phyloP scores from a whole-genome alignment of 805 yeast genomes.

The Scheffersomyces coipomensis region DNA sequence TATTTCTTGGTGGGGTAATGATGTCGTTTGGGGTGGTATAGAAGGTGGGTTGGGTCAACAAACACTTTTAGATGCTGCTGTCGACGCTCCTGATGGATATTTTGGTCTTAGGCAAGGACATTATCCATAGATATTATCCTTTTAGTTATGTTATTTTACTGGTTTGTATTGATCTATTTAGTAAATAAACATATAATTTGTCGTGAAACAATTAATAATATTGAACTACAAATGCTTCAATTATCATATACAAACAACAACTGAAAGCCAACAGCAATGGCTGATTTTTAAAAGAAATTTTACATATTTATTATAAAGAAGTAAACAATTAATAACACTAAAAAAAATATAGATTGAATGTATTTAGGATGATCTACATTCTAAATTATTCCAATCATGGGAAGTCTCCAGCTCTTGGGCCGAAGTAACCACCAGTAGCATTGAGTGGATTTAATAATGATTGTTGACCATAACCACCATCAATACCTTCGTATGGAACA shows the following conservation, averaged over 20 bases:
- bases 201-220: too few species aligned
- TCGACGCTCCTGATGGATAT: constrained; percentile 30
- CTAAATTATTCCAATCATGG: neutral
- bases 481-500: constrained; percentile 27
- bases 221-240: too few species aligned
- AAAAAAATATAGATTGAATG: too few species aligned
- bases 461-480: constrained; percentile 26
- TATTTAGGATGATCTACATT: too few species aligned
- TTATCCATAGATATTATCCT: constrained; percentile 7
- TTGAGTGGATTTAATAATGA: constrained; percentile 7
- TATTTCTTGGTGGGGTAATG: constrained; percentile 32
- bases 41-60: constrained; percentile 28
- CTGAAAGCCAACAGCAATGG: too few species aligned
- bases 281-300: too few species aligned
- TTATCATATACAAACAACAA: too few species aligned
- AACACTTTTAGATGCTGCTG: constrained; percentile 8
- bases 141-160: too few species aligned
- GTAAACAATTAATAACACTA: too few species aligned
- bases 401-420: constrained; percentile 18
- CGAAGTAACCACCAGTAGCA: constrained; percentile 32
- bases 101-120: constrained; percentile 30
- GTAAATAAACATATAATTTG: too few species aligned
- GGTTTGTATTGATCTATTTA: too few species aligned
- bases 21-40: constrained; percentile 26
- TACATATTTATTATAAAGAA: too few species aligned